Conservation (phyloP, 768 basidiomycete genomes). For the Lyophyllum semitale region DNA sequence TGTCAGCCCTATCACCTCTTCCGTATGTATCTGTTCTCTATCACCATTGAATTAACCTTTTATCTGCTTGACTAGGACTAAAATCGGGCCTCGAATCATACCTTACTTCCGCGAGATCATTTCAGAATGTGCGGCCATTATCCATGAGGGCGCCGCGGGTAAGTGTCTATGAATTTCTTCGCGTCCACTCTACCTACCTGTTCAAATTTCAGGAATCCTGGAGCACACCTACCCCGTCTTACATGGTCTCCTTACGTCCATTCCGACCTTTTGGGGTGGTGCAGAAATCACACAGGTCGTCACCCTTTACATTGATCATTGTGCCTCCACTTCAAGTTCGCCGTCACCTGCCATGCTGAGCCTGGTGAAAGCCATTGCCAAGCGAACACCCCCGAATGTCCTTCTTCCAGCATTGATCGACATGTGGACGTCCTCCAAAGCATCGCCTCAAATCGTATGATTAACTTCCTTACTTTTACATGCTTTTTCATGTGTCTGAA, state of each 20-base stretch:
- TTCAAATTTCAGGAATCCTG: slow-evolving; percentile 25
- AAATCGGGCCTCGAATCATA: slow-evolving; percentile 86
- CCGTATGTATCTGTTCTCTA: slow-evolving; percentile 44
- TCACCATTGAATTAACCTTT: background rate
- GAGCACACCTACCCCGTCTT: slow-evolving; percentile 49
- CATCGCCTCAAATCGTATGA: slow-evolving; percentile 38
- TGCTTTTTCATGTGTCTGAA: slow-evolving; percentile 5
- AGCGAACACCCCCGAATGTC: slow-evolving; percentile 65
- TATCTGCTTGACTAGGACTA: slow-evolving; percentile 43
- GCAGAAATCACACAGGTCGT: slow-evolving; percentile 59
- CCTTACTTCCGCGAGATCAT: slow-evolving; percentile 80
- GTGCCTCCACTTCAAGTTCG: slow-evolving; percentile 30
- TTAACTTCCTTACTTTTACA: background rate
- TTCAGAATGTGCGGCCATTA: slow-evolving; percentile 50
- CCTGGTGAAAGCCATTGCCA: slow-evolving; percentile 67
- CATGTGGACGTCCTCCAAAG: slow-evolving; percentile 48
- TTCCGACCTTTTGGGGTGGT: slow-evolving; percentile 82
- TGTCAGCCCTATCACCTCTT: slow-evolving; percentile 60
- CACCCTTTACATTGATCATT: slow-evolving; percentile 54
- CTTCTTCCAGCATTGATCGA: slow-evolving; percentile 67
- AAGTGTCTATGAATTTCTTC: slow-evolving; percentile 1
- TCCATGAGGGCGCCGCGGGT: slow-evolving; percentile 46
- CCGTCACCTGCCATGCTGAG: slow-evolving; percentile 35
- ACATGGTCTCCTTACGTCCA: slow-evolving; percentile 67
- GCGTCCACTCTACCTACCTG: background rate